Base-by-base conservation (phyloP, 1,284 basidiomycete genomes). In the Apiotrichum montevideense region DNA sequence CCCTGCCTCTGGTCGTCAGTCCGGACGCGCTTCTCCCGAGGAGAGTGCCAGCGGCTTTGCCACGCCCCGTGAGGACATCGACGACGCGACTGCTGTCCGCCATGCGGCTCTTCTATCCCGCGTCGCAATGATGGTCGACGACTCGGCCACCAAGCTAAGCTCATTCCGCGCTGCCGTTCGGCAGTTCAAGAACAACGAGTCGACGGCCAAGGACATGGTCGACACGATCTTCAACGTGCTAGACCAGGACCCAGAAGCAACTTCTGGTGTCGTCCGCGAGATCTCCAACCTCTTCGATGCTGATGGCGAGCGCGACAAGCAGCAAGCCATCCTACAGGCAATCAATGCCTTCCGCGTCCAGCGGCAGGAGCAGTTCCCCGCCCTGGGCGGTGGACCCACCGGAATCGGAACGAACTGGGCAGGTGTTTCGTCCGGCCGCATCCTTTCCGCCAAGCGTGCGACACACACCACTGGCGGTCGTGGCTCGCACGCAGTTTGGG, bases 341-440 rank as follows among this genome's bases (percentile, higher is more conserved):
- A 89, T 95, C 87, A 88, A 88, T 59, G 84, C 84, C 0, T 91
- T 94, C 72, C 86, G 87, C 55, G 80, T 88, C 43, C 88, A 95
- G 57, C 88, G 87, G 84, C 85, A 84, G 14, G 83, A 85, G 67
- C 84, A 90, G 66, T 91, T 91, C 79, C 90, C 90, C 0, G 86
- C 90, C 45, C 81, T 92, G 3, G 69, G 68, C 33, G 57, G 65
- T 3, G 77, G 81, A 0, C 85, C 88, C 3, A 60, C 60, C 2
- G 71, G 69, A 9, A 78, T 81, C 3, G 78, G 84, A 1, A 73
- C 81, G 0, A 84, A 85, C 46, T 93, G 87, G 66, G 85, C 88
- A 0, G 87, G 85, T 0, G 87, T 91, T 57, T 80, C 88, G 2
- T 84, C 85, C 39, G 90, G 88, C 2, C 84, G 87, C 3, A 85